Evolutionary conservation across 1,284 basidiomycete genomes (phyloP), one percentile per base, ranked within the genome.

Genomic region (Phylloporus sp.): DNA sequence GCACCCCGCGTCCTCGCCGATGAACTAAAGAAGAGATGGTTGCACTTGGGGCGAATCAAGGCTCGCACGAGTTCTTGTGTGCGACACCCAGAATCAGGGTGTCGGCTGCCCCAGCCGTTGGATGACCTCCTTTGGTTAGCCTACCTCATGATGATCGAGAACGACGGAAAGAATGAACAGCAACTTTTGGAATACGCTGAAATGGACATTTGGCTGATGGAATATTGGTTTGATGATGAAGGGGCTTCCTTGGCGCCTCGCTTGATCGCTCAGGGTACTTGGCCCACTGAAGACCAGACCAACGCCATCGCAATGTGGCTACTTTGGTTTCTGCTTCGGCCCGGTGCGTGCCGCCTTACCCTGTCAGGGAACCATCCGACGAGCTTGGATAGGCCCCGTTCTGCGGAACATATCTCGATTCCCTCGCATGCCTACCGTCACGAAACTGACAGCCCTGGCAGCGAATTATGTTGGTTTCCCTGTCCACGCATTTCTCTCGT

Each of bases 61-160:
- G 71, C 73, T 12, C 79, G 79, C 56, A 66, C 76, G 24, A 79
- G 82, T 68, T 74, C 76, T 56, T 70, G 73, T 76, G 61, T 77
- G 70, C 64, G 52, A 49, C 55, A 64, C 66, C 15, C 70, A 71
- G 66, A 68, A 69, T 29, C 72, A n/a, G n/a, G n/a, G 68, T 50
- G 70, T 77, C 67, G 52, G 64, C 76, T 61, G 61, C 51, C 76
- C 37, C 66, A 72, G 31, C 69, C 69, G 22, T 69, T 78, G 34
- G 70, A 73, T 57, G 79, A 80, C 20, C 77, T 89, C 50, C 81
- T 95, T 5, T 91, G 88, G 81, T 82, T 84, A 20, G 81, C 87
- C 2, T 94, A 91, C 73, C 76, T 93, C 60, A 86, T 95, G 86
- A 80, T 93, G 77, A 77, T 90, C 51, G 94, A 96, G 78, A 92